Conservation (phyloP, 164 flowering plant genomes). For the Pachysandra terminalis region DNA sequence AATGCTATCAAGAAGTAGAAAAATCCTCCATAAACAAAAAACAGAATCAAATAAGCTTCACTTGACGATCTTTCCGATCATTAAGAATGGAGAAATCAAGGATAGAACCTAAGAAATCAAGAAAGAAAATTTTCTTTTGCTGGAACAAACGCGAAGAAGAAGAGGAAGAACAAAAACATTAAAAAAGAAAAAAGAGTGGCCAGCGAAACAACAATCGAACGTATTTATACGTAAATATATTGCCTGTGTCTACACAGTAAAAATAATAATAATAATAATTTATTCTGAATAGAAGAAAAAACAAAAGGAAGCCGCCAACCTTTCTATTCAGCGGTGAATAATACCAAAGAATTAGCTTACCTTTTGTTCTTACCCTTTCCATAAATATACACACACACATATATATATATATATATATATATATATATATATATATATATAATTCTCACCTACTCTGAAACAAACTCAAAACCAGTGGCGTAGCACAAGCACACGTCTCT, state of each 20-base stretch:
- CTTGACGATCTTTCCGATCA: background rate
- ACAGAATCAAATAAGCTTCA: background rate
- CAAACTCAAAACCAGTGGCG: background rate
- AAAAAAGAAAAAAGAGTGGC: conserved; percentile 26
- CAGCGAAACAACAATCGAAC: conserved; percentile 27
- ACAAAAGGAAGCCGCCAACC: conserved; percentile 30
- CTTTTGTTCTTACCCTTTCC: too few species aligned
- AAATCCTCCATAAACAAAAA: background rate
- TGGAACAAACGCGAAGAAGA: conserved; percentile 3
- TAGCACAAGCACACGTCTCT: too few species aligned
- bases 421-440: too few species aligned
- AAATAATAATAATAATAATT: too few species aligned
- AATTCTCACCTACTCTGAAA: background rate
- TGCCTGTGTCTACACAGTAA: too few species aligned
- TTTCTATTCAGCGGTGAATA: conserved; percentile 12
- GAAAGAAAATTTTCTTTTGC: conserved; percentile 6
- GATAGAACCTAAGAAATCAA: background rate
- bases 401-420: too few species aligned
- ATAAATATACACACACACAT: too few species aligned
- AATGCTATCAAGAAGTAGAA: background rate
- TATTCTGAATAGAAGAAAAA: background rate
- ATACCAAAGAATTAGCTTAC: too few species aligned
- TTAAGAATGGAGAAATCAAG: conserved; percentile 11
- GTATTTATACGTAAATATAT: conserved; percentile 5
- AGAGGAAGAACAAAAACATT: background rate